Conservation (phyloP, 768 basidiomycete genomes). For the Jaapia argillacea region DNA sequence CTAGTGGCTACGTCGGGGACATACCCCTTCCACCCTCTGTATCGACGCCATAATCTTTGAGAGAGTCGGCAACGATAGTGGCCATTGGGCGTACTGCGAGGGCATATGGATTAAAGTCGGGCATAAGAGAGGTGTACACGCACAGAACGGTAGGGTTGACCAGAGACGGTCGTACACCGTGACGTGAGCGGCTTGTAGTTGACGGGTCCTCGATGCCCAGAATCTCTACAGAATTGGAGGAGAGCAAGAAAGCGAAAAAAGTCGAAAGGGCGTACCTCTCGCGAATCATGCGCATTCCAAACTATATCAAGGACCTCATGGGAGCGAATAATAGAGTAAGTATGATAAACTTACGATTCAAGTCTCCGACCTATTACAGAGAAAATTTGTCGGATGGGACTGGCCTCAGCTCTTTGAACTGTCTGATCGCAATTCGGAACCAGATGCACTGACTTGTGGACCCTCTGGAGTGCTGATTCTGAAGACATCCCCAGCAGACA, state of each 20-base stretch:
- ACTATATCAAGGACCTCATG: neutral
- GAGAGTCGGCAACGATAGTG: conserved; percentile 12
- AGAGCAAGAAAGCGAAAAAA: neutral
- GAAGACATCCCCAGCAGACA: conserved; percentile 12
- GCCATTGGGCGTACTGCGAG: conserved; percentile 9
- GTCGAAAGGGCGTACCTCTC: neutral
- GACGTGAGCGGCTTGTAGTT: conserved; percentile 14
- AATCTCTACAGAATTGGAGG: conserved; percentile 8
- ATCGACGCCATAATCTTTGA: conserved; percentile 12
- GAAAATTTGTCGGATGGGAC: too few species aligned
- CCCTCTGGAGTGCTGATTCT: conserved; percentile 14
- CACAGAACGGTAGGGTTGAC: conserved; percentile 13
- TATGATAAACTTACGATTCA: conserved; percentile 11
- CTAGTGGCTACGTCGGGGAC: too few species aligned
- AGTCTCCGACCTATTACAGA: conserved; percentile 9
- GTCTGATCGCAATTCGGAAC: too few species aligned
- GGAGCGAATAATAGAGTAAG: too few species aligned
- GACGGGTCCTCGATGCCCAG: conserved; percentile 15
- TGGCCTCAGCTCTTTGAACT: too few species aligned
- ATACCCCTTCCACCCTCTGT: conserved; percentile 11
- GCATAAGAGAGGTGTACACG: neutral
- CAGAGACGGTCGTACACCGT: conserved; percentile 15
- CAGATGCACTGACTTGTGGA: conserved; percentile 12
- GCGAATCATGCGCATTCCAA: neutral
- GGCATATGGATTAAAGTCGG: neutral